A percentile compares a stretch with the other conserved stretches of the same genome.
Conservation (phyloP, 805 yeast genomes). For the Starmerella apis region DNA sequence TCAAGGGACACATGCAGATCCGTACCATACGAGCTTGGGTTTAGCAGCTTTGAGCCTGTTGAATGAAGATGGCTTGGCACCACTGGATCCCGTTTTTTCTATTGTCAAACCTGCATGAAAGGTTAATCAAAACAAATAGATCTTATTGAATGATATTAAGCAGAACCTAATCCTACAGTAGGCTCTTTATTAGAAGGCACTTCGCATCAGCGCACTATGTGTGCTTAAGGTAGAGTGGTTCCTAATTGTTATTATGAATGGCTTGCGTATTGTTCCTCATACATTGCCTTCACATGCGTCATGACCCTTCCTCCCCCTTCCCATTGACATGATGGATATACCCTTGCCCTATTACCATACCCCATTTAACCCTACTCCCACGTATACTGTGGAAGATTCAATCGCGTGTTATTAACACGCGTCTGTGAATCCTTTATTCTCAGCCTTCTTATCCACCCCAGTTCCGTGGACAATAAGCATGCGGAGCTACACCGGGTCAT, state of each 20-base stretch:
- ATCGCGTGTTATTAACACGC: conserved; percentile 8
- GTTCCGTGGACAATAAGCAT: neutral
- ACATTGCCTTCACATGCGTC: no score
- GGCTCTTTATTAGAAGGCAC: no score
- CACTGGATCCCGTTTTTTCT: conserved; percentile 31
- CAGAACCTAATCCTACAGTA: no score
- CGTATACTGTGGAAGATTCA: neutral
- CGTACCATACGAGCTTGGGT: conserved; percentile 51
- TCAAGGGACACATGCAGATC: conserved; percentile 48
- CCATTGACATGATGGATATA: no score
- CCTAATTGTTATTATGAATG: no score
- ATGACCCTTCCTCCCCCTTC: no score
- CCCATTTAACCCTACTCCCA: conserved; percentile 4
- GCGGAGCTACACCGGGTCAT: conserved; percentile 1
- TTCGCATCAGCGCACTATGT: neutral
- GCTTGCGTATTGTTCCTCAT: no score
- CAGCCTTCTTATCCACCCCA: neutral
- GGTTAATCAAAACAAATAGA: neutral
- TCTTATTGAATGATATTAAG: no score
- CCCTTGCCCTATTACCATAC: conserved; percentile 1
- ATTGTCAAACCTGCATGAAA: neutral
- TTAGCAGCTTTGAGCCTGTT: conserved; percentile 39
- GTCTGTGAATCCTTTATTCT: neutral
- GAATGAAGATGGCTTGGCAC: conserved; percentile 16
- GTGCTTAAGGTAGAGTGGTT: no score